These are phyloP conservation scores for Trifolium pratense DNA, from an alignment of 306 rosid species.

Conservation along the genomic window DNA sequence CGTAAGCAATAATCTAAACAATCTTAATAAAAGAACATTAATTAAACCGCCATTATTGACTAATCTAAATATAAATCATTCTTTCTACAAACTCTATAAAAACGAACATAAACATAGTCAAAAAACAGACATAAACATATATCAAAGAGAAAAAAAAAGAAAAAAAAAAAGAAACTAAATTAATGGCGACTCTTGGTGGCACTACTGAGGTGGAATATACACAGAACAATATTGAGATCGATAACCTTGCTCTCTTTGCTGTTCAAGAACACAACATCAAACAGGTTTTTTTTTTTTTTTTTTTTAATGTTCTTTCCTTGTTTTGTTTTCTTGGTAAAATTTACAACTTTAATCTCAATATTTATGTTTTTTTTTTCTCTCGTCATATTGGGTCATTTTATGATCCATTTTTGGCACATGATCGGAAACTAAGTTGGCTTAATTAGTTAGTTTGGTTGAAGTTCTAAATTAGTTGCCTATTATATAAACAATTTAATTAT, in stretches of 20 bases:
- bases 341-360: no score
- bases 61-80: neutral
- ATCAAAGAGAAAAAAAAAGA: neutral
- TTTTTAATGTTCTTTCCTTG: neutral
- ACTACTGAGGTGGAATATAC: conserved; percentile 26
- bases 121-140: neutral
- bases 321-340: conserved; percentile 2
- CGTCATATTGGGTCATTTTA: no score
- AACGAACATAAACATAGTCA: neutral
- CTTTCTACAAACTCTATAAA: conserved; percentile 2
- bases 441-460: no score
- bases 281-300: conserved; percentile 21
- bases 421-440: no score
- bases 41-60: conserved; percentile 13
- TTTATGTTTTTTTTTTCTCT: no score
- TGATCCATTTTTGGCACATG: no score
- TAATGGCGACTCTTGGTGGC: conserved; percentile 45
- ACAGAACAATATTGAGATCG: conserved; percentile 43
- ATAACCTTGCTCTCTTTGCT: conserved; percentile 51
- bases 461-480: no score
- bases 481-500: no score
- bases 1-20: neutral
- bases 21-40: neutral
- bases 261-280: conserved; percentile 51
- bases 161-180: neutral